Conservation (phyloP, 179 eudicot genomes). For the Silene vulgaris region DNA sequence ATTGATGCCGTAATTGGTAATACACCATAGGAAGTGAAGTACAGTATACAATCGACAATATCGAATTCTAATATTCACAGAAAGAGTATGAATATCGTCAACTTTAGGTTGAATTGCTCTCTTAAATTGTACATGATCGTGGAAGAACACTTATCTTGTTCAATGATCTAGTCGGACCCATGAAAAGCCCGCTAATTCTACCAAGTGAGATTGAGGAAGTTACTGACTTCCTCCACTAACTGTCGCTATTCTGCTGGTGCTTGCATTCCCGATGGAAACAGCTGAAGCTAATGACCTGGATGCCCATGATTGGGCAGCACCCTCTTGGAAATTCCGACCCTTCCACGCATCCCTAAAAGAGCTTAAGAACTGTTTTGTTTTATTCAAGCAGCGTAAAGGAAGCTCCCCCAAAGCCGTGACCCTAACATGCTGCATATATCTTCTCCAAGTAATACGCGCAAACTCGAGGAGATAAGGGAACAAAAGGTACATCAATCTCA, state of each 20-base stretch:
- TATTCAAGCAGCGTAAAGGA: constrained; percentile 50
- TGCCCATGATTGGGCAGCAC: constrained; percentile 93
- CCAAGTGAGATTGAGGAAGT: neutral
- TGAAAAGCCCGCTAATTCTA: constrained; percentile 13
- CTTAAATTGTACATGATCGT: too few relatives aligned
- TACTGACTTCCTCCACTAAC: too few relatives aligned
- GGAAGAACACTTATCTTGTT: too few relatives aligned
- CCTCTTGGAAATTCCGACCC: constrained; percentile 78
- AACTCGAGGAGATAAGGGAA: constrained; percentile 45
- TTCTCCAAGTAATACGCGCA: constrained; percentile 52
- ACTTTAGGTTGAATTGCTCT: too few relatives aligned
- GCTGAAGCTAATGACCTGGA: constrained; percentile 86
- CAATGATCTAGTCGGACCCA: neutral
- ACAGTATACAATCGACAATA: too few relatives aligned
- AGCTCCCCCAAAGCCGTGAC: constrained; percentile 62
- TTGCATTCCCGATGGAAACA: constrained; percentile 68
- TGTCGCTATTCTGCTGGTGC: constrained; percentile 38
- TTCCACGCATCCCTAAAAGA: constrained; percentile 60
- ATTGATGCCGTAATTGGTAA: too few relatives aligned
- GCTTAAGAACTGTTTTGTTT: constrained; percentile 43
- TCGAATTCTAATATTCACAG: too few relatives aligned
- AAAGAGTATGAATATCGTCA: too few relatives aligned
- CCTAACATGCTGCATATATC: constrained; percentile 39
- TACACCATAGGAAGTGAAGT: too few relatives aligned
- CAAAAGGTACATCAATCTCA: constrained; percentile 51